Base-by-base conservation (phyloP, 805 yeast genomes). In the Jamesozyma jinghongensis region DNA sequence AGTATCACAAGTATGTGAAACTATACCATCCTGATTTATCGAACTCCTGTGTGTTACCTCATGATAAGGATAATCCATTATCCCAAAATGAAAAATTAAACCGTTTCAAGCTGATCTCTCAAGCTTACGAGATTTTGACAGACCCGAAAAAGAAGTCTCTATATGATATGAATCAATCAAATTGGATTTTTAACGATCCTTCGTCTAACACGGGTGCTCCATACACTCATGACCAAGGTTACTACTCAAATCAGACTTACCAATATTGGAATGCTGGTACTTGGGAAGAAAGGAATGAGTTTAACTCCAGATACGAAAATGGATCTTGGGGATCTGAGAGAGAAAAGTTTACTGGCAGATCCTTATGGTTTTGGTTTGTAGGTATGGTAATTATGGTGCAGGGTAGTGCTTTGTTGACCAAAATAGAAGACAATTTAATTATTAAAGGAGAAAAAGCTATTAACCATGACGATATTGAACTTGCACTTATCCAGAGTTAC, bases 21-120 rank as follows among this genome's bases (percentile, higher is more conserved):
- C 8, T 41, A 13, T 41, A 87, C 52, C 96, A 87, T 55, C 96
- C 96, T 0, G 96, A 87, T 57, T 10, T 40, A 4, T 27, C 40
- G 3, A 12, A 22, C 14, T 67, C 2, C 44, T 51, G 20, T 10
- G 26, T 25, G 4, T 3, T 29, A 3, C 4, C 19, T 4, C 26
- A 22, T 22, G 12, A 10, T 5, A 22, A 25, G 3, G 20, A 20
- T 12, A 20, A n/a, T 12, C 14, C 49, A 18, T 37, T 57, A 20
- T 36, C 53, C 1, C 8, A 31, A 2, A 48, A 46, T 8, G 66
- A 45, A 63, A 75, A 59, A 34, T 34, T 51, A 22, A 34, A 36
- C 11, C 52, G 81, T 57, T 76, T 85, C 72, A 65, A 75, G 49
- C 57, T 66, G 35, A 55, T 79, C 1, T 67, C 74, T 5, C 72